Percentiles rank a stretch among this genome's conserved stretches.
phyloP scores from a whole-genome alignment of 139 green algal genomes.

The Gonium pectorale region DNA sequence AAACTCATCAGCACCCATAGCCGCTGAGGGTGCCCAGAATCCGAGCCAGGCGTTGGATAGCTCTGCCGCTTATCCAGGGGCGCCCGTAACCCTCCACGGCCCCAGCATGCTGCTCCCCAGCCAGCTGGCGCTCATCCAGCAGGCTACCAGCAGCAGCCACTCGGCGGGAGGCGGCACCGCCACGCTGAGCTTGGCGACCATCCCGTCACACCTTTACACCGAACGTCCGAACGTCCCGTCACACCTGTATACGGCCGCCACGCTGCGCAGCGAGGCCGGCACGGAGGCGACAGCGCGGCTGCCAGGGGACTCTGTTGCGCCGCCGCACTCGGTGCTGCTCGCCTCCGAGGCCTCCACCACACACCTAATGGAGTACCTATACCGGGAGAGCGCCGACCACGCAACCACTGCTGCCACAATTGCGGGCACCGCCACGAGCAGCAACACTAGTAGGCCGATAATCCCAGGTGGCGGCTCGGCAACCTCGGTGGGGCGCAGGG shows the following conservation, averaged over 20 bases:
- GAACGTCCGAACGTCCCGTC: not conserved
- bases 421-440: not conserved
- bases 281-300: not conserved
- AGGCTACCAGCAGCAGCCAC: slow-evolving; percentile 17
- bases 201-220: not conserved
- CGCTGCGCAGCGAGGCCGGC: not conserved
- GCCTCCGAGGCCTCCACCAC: slow-evolving; percentile 4
- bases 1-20: no score
- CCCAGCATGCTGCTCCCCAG: no score
- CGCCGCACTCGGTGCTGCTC: not conserved
- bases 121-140: not conserved
- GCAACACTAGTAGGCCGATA: not conserved
- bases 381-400: not conserved
- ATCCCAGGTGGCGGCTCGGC: not conserved
- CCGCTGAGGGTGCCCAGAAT: no score
- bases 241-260: not conserved
- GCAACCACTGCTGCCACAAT: not conserved
- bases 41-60: no score
- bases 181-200: not conserved
- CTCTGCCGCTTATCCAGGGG: no score
- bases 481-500: not conserved
- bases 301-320: not conserved
- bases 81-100: no score
- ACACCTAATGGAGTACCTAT: slow-evolving; percentile 16
- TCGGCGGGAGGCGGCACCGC: not conserved